These are phyloP conservation scores for Sanguinoderma infundibulare DNA, from an alignment of 1,284 basidiomycete species.

Conservation along the genomic window DNA sequence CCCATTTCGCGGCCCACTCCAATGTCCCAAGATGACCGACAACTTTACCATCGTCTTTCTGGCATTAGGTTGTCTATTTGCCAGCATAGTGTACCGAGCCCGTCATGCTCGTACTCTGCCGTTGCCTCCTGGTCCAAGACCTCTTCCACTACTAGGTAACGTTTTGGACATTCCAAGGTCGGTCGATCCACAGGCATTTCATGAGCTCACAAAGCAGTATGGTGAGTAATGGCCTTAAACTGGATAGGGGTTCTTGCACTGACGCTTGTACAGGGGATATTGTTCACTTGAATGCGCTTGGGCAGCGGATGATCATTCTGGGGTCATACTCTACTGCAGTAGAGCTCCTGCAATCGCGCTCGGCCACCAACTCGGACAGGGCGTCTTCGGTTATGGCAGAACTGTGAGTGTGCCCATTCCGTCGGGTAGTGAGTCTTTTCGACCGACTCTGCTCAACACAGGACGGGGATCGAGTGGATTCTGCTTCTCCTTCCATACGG, in stretches of 20 bases:
- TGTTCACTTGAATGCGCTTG: conserved; percentile 13
- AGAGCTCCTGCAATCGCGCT: conserved; percentile 47
- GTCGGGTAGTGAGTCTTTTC: neutral
- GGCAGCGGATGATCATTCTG: conserved; percentile 15
- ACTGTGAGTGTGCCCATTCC: conserved; percentile 2
- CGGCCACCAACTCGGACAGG: conserved; percentile 28
- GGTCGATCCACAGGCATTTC: neutral
- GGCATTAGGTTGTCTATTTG: too few relatives aligned
- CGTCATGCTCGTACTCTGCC: too few relatives aligned
- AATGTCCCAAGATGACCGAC: too few relatives aligned
- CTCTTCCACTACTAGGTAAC: conserved; percentile 6
- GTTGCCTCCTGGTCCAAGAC: conserved; percentile 8
- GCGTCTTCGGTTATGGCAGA: conserved; percentile 4
- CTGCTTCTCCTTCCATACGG: neutral
- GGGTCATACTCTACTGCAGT: conserved; percentile 26
- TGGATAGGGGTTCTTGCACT: neutral
- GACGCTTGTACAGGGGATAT: conserved; percentile 10
- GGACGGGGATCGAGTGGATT: neutral
- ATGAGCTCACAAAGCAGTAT: neutral
- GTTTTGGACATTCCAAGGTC: neutral
- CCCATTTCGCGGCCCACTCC: too few relatives aligned
- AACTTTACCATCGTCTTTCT: too few relatives aligned
- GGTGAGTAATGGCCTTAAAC: neutral
- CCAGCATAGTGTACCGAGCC: too few relatives aligned
- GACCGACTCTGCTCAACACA: neutral